Conservation (phyloP, 768 basidiomycete species). For the Leucocoprinus birnbaumii region DNA sequence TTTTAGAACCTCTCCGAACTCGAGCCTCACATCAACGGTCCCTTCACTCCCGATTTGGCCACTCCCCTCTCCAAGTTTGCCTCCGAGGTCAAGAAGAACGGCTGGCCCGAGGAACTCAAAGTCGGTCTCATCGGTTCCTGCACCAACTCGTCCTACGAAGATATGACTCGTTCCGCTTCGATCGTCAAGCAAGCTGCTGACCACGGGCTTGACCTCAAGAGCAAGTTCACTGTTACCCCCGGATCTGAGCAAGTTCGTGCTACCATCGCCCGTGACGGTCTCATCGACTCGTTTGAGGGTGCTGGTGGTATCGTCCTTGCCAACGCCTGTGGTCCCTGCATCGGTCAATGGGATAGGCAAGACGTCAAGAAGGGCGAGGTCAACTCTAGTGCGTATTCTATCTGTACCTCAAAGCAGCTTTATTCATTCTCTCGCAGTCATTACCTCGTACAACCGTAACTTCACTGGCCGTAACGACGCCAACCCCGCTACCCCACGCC, state of each 20-base stretch:
- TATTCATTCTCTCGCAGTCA: slow-evolving; percentile 50
- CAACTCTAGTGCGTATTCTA: slow-evolving; percentile 79
- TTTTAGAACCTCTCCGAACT: slow-evolving; percentile 88
- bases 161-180: slow-evolving; percentile 96
- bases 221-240: slow-evolving; percentile 97
- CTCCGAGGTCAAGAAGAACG: slow-evolving; percentile 86
- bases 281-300: slow-evolving; percentile 82
- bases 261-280: slow-evolving; percentile 95
- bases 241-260: slow-evolving; percentile 98
- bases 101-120: slow-evolving; percentile 96
- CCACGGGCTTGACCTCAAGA: slow-evolving; percentile 87
- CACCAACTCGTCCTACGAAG: slow-evolving; percentile 99
- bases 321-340: slow-evolving; percentile 99
- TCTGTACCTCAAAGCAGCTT: not conserved
- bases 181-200: slow-evolving; percentile 86
- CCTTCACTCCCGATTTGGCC: slow-evolving; percentile 99
- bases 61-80: slow-evolving; percentile 98
- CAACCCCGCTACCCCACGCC: slow-evolving; percentile 97
- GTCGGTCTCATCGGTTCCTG: slow-evolving; percentile 98
- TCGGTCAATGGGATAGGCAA: slow-evolving; percentile 97
- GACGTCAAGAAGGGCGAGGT: slow-evolving; percentile 96
- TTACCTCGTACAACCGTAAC: slow-evolving; percentile 99
- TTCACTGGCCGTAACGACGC: slow-evolving; percentile 99
- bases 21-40: slow-evolving; percentile 99
- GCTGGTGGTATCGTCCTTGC: slow-evolving; percentile 94